Evolutionary conservation across 306 rosid genomes (phyloP).

Genomic region (Calophaca sinica): DNA sequence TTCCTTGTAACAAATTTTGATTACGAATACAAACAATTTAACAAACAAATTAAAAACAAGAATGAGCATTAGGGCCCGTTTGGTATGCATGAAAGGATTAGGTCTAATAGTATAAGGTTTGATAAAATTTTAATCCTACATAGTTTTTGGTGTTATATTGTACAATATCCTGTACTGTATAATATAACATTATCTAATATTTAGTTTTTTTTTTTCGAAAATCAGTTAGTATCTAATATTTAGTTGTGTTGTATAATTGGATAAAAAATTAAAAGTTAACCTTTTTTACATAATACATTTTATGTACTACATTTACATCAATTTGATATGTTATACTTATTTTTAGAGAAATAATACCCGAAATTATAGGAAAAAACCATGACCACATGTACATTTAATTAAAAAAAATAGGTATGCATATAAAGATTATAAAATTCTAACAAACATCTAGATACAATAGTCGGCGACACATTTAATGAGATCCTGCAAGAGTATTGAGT

Average conservation of each 20-base stretch:
- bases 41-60: slow-evolving; percentile 14
- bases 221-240: no score
- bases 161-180: not conserved
- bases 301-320: not conserved
- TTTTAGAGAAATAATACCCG: not conserved
- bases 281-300: slow-evolving; percentile 5
- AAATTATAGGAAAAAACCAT: not conserved
- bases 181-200: slow-evolving; percentile 6
- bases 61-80: slow-evolving; percentile 5
- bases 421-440: slow-evolving; percentile 11
- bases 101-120: not conserved
- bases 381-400: slow-evolving; percentile 8
- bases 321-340: slow-evolving; percentile 11
- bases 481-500: slow-evolving; percentile 4
- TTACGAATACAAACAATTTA: not conserved
- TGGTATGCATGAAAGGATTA: slow-evolving; percentile 16
- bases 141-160: not conserved
- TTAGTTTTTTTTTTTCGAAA: not conserved
- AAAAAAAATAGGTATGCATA: not conserved
- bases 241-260: not conserved
- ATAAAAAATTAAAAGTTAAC: not conserved
- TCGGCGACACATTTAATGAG: not conserved
- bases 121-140: slow-evolving; percentile 8
- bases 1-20: slow-evolving; percentile 41
- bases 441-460: not conserved